Evolutionary conservation across 2,329 filamentous ascomycete genomes (phyloP).

Genomic region (Pseudocercospora crystallina): DNA sequence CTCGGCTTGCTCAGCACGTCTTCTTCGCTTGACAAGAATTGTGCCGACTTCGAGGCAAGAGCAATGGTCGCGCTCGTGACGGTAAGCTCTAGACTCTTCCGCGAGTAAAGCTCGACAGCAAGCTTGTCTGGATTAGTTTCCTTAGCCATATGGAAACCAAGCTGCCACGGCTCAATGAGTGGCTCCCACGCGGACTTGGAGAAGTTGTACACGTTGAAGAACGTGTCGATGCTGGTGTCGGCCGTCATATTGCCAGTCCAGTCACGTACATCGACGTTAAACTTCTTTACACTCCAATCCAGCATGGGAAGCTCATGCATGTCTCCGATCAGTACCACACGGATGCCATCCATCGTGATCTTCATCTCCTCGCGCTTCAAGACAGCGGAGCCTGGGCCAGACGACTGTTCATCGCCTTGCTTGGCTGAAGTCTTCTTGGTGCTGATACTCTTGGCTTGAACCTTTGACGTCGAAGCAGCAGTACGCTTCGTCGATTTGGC

Average conservation of each 20-base stretch:
- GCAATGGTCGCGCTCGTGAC: conserved; percentile 92
- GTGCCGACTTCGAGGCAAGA: conserved; percentile 85
- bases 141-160: conserved; percentile 85
- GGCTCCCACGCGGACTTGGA: conserved; percentile 99
- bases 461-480: conserved; percentile 45
- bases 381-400: conserved; percentile 48
- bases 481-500: conserved; percentile 48
- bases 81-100: conserved; percentile 88
- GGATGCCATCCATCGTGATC: conserved; percentile 82
- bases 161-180: conserved; percentile 89
- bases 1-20: conserved; percentile 92
- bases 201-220: conserved; percentile 98
- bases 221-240: conserved; percentile 87
- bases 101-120: conserved; percentile 81
- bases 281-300: conserved; percentile 89
- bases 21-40: conserved; percentile 83
- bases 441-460: conserved; percentile 47
- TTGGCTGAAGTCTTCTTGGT: conserved; percentile 53
- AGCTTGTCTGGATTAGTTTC: conserved; percentile 73
- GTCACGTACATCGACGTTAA: conserved; percentile 79
- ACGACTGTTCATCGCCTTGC: conserved; percentile 39
- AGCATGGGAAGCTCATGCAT: conserved; percentile 92
- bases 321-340: conserved; percentile 92
- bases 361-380: conserved; percentile 76
- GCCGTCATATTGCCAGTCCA: conserved; percentile 88